phyloP scores from a whole-genome alignment of 2,329 filamentous ascomycete species.

The Exophiala spinifera region DNA sequence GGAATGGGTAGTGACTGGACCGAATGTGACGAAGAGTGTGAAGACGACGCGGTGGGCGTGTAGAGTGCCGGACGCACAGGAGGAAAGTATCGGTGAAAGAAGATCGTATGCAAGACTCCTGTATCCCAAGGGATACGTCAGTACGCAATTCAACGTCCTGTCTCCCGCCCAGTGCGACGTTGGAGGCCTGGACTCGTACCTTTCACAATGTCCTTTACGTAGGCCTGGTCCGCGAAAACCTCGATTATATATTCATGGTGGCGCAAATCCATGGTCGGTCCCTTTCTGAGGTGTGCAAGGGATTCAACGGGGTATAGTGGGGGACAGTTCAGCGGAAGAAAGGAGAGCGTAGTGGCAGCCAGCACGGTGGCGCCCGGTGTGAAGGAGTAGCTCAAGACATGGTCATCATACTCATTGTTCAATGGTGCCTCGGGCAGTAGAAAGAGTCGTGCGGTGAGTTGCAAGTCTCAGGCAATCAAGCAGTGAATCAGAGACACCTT shows the following conservation, averaged over 20 bases:
- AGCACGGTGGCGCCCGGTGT: slow-evolving; percentile 27
- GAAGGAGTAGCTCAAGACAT: slow-evolving; percentile 22
- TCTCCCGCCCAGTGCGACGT: not conserved
- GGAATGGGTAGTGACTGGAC: slow-evolving; percentile 61
- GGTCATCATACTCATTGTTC: slow-evolving; percentile 11
- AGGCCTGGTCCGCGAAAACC: slow-evolving; percentile 85
- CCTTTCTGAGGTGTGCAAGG: not conserved
- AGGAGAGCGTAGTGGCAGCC: slow-evolving; percentile 19
- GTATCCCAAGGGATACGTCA: slow-evolving; percentile 20
- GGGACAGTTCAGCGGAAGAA: slow-evolving; percentile 4
- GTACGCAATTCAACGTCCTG: not conserved
- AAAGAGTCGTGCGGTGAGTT: not conserved
- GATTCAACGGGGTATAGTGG: slow-evolving; percentile 4
- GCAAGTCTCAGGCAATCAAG: not conserved
- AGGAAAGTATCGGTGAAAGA: slow-evolving; percentile 97
- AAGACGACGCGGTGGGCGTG: slow-evolving; percentile 29
- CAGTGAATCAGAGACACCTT: slow-evolving; percentile 9
- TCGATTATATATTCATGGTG: slow-evolving; percentile 90
- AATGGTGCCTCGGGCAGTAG: slow-evolving; percentile 8
- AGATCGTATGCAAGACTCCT: slow-evolving; percentile 95
- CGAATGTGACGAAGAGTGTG: slow-evolving; percentile 19
- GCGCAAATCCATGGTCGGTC: slow-evolving; percentile 37
- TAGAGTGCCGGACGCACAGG: slow-evolving; percentile 76
- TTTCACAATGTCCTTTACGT: slow-evolving; percentile 89
- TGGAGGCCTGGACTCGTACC: slow-evolving; percentile 52